Evolutionary conservation across 2,329 filamentous ascomycete species (phyloP).

Genomic region (Shiraia sp.): DNA sequence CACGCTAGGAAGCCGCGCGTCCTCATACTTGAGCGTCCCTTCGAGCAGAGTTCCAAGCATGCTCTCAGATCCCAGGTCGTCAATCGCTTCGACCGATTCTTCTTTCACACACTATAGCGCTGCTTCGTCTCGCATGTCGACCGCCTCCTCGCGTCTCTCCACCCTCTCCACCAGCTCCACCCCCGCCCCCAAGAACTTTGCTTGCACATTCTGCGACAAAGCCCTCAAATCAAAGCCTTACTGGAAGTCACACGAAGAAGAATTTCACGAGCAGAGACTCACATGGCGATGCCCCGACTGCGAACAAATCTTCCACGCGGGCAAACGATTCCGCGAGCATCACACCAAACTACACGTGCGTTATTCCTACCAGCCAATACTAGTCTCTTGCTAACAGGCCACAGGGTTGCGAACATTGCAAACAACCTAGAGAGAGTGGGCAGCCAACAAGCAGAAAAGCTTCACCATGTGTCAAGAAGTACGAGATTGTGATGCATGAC

Average conservation of each 20-base stretch:
- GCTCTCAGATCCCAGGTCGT: constrained; percentile 42
- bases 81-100: constrained; percentile 44
- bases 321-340: constrained; percentile 70
- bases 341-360: constrained; percentile 67
- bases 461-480: constrained; percentile 44
- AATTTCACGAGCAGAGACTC: constrained; percentile 70
- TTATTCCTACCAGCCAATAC: neutral
- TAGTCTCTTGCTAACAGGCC: constrained; percentile 14
- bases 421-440: constrained; percentile 61
- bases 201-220: constrained; percentile 60
- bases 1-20: constrained; percentile 41
- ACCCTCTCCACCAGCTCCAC: constrained; percentile 39
- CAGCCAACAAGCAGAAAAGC: constrained; percentile 60
- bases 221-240: constrained; percentile 70
- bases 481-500: constrained; percentile 57
- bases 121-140: constrained; percentile 42
- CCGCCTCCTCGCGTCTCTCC: constrained; percentile 43
- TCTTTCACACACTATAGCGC: constrained; percentile 44
- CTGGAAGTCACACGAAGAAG: constrained; percentile 72
- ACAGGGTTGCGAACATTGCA: constrained; percentile 63
- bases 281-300: constrained; percentile 71
- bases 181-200: constrained; percentile 44
- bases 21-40: constrained; percentile 43
- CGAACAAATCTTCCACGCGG: constrained; percentile 69
- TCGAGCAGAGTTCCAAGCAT: constrained; percentile 45